phyloP scores from a whole-genome alignment of 2,329 filamentous ascomycete genomes.

The Pseudofabraea citricarpa region DNA sequence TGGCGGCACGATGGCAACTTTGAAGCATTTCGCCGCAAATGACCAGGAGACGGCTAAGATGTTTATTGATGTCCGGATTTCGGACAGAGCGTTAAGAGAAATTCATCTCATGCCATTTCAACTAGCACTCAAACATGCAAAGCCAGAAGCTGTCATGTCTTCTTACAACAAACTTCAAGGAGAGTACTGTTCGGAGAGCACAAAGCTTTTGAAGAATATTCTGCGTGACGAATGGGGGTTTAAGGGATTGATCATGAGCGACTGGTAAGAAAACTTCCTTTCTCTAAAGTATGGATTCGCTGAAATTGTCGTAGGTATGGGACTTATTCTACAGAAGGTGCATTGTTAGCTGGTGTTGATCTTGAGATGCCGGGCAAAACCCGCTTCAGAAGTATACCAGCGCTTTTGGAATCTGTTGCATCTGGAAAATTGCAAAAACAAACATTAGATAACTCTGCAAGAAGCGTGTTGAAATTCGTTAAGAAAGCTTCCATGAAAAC shows the following conservation, averaged over 20 bases:
- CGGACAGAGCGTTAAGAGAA: constrained; percentile 29
- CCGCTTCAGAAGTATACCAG: background rate
- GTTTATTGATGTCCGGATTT: constrained; percentile 24
- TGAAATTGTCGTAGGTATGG: constrained; percentile 30
- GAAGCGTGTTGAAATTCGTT: background rate
- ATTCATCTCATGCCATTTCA: constrained; percentile 38
- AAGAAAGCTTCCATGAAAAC: background rate
- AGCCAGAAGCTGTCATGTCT: constrained; percentile 37
- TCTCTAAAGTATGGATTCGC: background rate
- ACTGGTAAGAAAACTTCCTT: constrained; percentile 31
- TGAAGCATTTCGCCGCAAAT: constrained; percentile 38
- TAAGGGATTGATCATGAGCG: constrained; percentile 37
- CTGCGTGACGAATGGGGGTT: constrained; percentile 35
- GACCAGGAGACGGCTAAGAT: constrained; percentile 31
- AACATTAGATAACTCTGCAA: background rate
- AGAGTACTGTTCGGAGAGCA: constrained; percentile 32
- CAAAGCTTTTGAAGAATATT: constrained; percentile 28
- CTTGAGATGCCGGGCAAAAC: constrained; percentile 54
- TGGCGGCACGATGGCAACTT: constrained; percentile 31
- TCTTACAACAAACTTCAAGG: constrained; percentile 39
- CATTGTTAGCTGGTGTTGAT: constrained; percentile 44
- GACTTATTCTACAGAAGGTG: constrained; percentile 45
- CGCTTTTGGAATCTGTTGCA: constrained; percentile 1
- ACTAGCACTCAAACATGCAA: constrained; percentile 33
- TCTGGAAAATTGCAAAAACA: background rate